Percentiles rank a stretch among this genome's conserved stretches.
Conservation (phyloP, 768 basidiomycete species). For the Pisolithus marmoratus region DNA sequence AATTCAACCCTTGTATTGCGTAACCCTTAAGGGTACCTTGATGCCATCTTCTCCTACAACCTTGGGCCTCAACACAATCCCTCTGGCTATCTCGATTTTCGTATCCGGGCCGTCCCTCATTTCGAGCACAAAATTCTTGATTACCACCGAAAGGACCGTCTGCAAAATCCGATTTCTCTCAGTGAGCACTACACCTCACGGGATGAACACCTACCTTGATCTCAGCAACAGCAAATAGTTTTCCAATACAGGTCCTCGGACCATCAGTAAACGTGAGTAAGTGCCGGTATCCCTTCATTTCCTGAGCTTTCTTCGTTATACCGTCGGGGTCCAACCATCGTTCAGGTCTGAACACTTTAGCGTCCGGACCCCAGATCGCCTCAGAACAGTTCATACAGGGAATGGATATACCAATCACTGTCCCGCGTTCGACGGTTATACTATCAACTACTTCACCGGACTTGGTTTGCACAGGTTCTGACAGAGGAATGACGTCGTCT, state of each 20-base stretch:
- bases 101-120: constrained; percentile 32
- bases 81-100: constrained; percentile 3
- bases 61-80: constrained; percentile 5
- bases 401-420: constrained; percentile 38
- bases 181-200: constrained; percentile 4
- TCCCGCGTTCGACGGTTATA: constrained; percentile 46
- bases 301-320: constrained; percentile 25
- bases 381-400: constrained; percentile 43
- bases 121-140: constrained; percentile 34
- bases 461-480: constrained; percentile 37
- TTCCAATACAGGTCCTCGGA: constrained; percentile 45
- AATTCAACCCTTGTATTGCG: constrained; percentile 5
- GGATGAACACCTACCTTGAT: constrained; percentile 19
- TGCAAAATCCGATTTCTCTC: constrained; percentile 8
- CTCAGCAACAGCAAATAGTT: constrained; percentile 38
- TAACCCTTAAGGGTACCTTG: constrained; percentile 18
- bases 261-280: constrained; percentile 49
- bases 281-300: constrained; percentile 45
- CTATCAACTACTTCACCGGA: constrained; percentile 35
- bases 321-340: constrained; percentile 48
- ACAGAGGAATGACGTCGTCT: constrained; percentile 57
- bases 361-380: constrained; percentile 55
- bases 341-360: constrained; percentile 55
- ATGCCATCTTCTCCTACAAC: constrained; percentile 16
- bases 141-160: constrained; percentile 39